These are phyloP conservation scores for Pseudonectria foliicola DNA, from an alignment of 2,329 filamentous ascomycete species.

Conservation along the genomic window DNA sequence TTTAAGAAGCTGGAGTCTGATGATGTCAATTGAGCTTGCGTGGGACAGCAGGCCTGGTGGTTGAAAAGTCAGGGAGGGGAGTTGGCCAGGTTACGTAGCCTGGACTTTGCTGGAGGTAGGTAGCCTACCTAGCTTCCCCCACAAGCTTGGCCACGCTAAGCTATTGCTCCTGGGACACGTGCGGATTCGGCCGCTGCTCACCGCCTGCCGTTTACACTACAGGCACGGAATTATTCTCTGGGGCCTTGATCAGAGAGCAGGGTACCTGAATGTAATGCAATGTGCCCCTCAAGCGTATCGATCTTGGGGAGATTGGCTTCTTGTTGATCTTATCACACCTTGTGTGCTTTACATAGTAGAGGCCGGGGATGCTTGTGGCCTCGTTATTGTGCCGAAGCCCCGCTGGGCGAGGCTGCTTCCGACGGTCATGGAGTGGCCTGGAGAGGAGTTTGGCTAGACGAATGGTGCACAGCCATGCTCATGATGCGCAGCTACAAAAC, in stretches of 20 bases:
- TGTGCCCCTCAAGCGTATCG: too few species aligned
- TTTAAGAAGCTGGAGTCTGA: constrained; percentile 12
- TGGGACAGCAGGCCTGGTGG: constrained; percentile 2
- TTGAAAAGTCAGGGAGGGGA: constrained; percentile 14
- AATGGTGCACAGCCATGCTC: constrained; percentile 12
- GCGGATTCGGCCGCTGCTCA: constrained; percentile 2
- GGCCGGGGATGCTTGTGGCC: constrained; percentile 17
- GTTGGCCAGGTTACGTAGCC: constrained; percentile 14
- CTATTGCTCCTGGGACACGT: constrained; percentile 8
- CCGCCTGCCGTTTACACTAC: constrained; percentile 7
- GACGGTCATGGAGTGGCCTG: constrained; percentile 16
- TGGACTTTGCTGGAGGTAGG: not conserved
- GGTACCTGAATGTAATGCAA: too few species aligned
- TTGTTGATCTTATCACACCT: not conserved
- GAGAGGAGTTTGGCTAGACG: constrained; percentile 9
- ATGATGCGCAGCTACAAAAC: constrained; percentile 31
- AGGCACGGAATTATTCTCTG: not conserved
- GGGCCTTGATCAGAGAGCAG: too few species aligned
- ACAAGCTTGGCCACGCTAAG: constrained; percentile 6
- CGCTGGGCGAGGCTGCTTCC: constrained; percentile 11
- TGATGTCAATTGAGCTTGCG: constrained; percentile 12
- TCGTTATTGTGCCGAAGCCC: constrained; percentile 17
- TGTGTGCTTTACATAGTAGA: too few species aligned
- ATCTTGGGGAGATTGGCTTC: constrained; percentile 2
- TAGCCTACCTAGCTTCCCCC: constrained; percentile 1